These are phyloP conservation scores for Hanseniaspora pseudoguilliermondii DNA, from an alignment of 805 yeast species.

Conservation along the genomic window DNA sequence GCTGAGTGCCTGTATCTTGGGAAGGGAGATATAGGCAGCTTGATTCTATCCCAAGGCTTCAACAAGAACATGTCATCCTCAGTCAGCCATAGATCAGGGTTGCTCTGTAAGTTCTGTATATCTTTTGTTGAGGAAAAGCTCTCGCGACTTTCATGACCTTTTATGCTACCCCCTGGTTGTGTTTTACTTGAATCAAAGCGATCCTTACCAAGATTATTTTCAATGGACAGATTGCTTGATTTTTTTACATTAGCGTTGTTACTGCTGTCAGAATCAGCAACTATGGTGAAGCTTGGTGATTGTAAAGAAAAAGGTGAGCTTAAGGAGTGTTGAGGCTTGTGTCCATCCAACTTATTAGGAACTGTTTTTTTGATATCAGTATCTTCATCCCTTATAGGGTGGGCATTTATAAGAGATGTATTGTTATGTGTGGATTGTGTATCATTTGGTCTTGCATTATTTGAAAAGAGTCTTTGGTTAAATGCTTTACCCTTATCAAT, in stretches of 20 bases:
- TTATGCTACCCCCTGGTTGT: not conserved
- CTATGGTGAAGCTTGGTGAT: slow-evolving; percentile 12
- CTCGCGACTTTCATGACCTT: not conserved
- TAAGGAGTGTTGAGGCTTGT: not conserved
- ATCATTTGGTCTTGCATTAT: not conserved
- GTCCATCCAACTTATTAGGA: not conserved
- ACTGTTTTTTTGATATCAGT: not conserved
- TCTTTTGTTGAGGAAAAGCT: not conserved
- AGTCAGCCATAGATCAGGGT: slow-evolving; percentile 8
- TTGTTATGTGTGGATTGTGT: not conserved
- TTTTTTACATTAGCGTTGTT: not conserved
- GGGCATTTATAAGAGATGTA: not conserved
- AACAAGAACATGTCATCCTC: slow-evolving; percentile 10
- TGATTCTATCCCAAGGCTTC: slow-evolving; percentile 54
- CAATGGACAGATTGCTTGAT: not conserved
- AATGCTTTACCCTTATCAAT: not conserved
- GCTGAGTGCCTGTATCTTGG: slow-evolving; percentile 92
- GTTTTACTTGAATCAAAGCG: not conserved
- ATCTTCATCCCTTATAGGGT: not conserved
- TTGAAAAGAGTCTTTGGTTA: not conserved
- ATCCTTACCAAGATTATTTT: not conserved
- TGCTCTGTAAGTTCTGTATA: not conserved
- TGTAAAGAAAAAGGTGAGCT: slow-evolving; percentile 10
- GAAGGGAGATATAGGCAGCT: slow-evolving; percentile 65
- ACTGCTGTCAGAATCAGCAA: not conserved